These are phyloP conservation scores for Aspergillus oerlinghausenensis DNA, from an alignment of 2,329 filamentous ascomycete genomes.

Conservation along the genomic window DNA sequence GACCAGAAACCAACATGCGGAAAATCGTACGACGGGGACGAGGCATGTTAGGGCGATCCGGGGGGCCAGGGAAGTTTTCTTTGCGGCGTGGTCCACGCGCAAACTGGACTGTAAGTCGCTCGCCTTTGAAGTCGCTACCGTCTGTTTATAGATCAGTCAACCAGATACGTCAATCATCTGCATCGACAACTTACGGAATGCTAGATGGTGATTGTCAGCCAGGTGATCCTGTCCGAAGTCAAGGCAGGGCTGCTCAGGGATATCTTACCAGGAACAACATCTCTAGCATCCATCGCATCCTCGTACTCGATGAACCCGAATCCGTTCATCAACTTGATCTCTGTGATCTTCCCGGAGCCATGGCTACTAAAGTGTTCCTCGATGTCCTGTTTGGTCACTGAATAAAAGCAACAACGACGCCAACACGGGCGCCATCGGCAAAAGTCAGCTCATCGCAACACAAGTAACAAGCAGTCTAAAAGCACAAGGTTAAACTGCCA, in stretches of 20 bases:
- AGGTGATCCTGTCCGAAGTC: constrained; percentile 8
- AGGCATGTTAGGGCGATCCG: constrained; percentile 60
- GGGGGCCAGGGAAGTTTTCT: constrained; percentile 58
- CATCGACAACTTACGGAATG: constrained; percentile 54
- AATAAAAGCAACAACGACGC: constrained; percentile 33
- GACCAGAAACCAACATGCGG: constrained; percentile 95
- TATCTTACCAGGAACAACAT: constrained; percentile 89
- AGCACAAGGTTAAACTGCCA: constrained; percentile 13
- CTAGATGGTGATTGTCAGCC: constrained; percentile 33
- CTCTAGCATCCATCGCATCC: constrained; percentile 94
- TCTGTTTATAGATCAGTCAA: constrained; percentile 52
- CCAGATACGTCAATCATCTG: constrained; percentile 50
- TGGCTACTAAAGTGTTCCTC: constrained; percentile 93
- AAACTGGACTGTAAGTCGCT: constrained; percentile 96
- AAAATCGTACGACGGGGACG: constrained; percentile 91
- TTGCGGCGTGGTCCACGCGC: constrained; percentile 77
- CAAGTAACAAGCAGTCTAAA: constrained; percentile 13
- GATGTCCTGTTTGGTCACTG: constrained; percentile 95
- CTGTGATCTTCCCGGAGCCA: constrained; percentile 94
- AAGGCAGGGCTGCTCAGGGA: constrained; percentile 7
- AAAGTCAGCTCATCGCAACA: constrained; percentile 29
- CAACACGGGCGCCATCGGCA: constrained; percentile 23
- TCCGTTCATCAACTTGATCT: constrained; percentile 99
- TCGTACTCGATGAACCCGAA: constrained; percentile 99
- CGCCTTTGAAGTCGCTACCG: constrained; percentile 96